Evolutionary conservation across 805 yeast species (phyloP), one percentile per base, ranked within the genome.

Genomic region (Priceomyces fermenticarens): DNA sequence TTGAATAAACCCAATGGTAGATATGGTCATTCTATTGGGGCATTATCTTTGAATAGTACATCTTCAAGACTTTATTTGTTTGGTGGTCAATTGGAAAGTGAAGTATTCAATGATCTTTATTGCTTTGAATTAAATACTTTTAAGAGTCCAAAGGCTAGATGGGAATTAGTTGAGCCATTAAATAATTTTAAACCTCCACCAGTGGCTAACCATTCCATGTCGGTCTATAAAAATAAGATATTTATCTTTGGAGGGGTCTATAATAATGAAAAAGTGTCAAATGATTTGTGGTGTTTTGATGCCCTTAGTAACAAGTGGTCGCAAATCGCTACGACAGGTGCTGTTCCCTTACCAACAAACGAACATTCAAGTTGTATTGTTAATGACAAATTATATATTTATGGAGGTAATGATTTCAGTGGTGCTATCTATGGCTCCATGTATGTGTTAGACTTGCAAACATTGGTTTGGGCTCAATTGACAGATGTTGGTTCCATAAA

Each of bases 21-120:
- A 46, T 93, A 93, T 61, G 99, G 99, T 10, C 97, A 91, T 62
- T 81, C 95, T 36, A 77, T 93, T 41, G 81, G 85, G 1, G 91
- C 88, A 20, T 80, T 89, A 40, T 80, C 81, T 48, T 57, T 59
- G 32, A 63, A 67, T 41, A 56, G 60, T 36, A 64, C 67, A 58
- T 60, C 71, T 14, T 72, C 79, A 30, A 65, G 77, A 43, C 70
- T 93, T 36, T 93, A 83, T 60, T 72, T 93, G 3, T 93, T 88
- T 66, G 99, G 99, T 42, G 99, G 99, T 43, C 97, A 91, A 62
- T 76, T 90, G 48, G 81, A 77, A 49, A 93, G 89, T 60, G 87
- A 84, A 50, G 80, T 80, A 12, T 90, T 87, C 63, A 83, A 84
- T 60, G 98, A 93, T 60, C 65, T 91, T 54, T 83, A 85, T 69